Base-by-base conservation (phyloP, 805 yeast genomes). In the Wickerhamiella sergipiensis region DNA sequence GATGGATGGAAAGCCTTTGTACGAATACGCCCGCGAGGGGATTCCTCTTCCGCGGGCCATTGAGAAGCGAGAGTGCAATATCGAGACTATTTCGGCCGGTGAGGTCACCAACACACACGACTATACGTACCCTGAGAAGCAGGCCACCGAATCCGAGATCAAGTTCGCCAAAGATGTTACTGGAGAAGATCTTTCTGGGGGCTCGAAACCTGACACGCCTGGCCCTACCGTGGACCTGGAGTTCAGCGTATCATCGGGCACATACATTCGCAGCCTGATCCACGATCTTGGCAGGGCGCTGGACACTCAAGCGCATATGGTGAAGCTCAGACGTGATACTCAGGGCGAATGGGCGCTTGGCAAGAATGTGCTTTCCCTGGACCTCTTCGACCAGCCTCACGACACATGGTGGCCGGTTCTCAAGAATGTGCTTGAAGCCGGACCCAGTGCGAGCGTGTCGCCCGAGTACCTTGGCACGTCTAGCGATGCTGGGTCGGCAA, bases 1-100 rank as follows among this genome's bases (percentile, higher is more conserved):
- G 63, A 83, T 94, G 80, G 81, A 87, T 62, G 99, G 99, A 17
- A 87, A 81, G 67, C 94, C 95, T 3, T 69, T 94, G 46, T 88
- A 94, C 63, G 95, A 90, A 60, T 92, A 92, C 64, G 98, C 98
- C 1, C 74, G 98, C 55, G 78, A 83, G 55, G 94, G 94, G 0
- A 70, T 76, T 23, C 90, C 95, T 0, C 72, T 92, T 19, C 98
- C 98, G 0, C 75, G 78, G 47, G 76, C 82, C n/a, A 86, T 94
- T 49, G 80, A 84, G 59, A 76, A 85, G 1, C 74, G 98, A 57
- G 77, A 78, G 26, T 87, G 87, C 13, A 73, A 71, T 29, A 75
- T 92, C 2, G 67, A 87, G 43, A 71, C 72, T 10, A 67, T 89
- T 0, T 68, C 70, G 43, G 70, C 70, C 9, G 84, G 80, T 49